A percentile compares a stretch with the other conserved stretches of the same genome.
phyloP scores from a whole-genome alignment of 352 stramenopile genomes.

The Pythium oligandrum region DNA sequence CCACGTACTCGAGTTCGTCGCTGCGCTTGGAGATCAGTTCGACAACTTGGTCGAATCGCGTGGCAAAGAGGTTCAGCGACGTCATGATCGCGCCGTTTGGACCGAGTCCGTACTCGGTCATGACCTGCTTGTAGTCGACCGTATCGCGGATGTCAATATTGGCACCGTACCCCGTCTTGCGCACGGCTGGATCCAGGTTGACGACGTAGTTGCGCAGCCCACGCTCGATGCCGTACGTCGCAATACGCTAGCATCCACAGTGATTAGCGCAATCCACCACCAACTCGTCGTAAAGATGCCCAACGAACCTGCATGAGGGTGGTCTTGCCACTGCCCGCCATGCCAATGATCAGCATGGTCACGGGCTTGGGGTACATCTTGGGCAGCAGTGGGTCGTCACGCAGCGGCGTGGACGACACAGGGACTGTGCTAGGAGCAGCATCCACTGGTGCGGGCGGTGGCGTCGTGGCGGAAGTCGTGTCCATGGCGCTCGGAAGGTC shows the following conservation, averaged over 20 bases:
- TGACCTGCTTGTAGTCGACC: constrained; percentile 99
- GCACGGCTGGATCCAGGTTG: constrained; percentile 98
- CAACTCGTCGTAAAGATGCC: background rate
- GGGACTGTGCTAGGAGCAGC: constrained; percentile 1
- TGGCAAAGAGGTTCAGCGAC: constrained; percentile 98
- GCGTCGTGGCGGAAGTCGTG: background rate
- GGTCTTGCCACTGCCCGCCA: constrained; percentile 96
- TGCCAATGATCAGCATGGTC: constrained; percentile 91
- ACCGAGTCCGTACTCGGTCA: constrained; percentile 96
- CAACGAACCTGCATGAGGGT: constrained; percentile 88
- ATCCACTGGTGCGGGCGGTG: constrained; percentile 1
- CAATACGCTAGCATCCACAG: constrained; percentile 34
- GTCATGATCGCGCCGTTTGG: constrained; percentile 99
- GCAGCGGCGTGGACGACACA: constrained; percentile 1
- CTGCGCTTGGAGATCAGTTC: constrained; percentile 90
- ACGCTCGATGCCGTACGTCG: constrained; percentile 60
- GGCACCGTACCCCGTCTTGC: constrained; percentile 93
- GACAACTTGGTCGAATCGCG: constrained; percentile 99
- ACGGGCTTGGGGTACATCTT: constrained; percentile 66
- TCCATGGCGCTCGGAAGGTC: constrained; percentile 5
- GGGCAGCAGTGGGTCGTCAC: constrained; percentile 23
- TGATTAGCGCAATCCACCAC: background rate
- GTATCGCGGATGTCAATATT: constrained; percentile 99
- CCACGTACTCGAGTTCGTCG: constrained; percentile 72
- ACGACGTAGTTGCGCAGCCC: constrained; percentile 92